phyloP scores from a whole-genome alignment of 192 early-diverging fungal genomes.

The Backusella tarrabulga region DNA sequence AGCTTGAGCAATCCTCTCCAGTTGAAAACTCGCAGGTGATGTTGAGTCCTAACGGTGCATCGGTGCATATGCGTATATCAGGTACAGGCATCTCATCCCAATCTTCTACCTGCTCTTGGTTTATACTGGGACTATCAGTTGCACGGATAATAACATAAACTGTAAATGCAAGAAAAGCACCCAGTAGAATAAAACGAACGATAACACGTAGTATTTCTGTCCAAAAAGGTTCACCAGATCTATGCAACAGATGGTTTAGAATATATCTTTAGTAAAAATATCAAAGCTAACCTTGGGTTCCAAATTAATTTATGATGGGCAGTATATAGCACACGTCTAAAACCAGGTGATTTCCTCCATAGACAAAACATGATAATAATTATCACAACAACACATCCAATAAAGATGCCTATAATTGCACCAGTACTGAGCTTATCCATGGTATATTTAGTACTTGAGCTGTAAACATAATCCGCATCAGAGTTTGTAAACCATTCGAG shows the following conservation, averaged over 20 bases:
- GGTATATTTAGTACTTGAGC: background rate
- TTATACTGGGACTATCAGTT: background rate
- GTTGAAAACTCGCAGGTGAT: background rate
- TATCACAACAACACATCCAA: background rate
- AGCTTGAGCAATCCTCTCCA: background rate
- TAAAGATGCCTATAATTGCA: background rate
- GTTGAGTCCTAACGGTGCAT: background rate
- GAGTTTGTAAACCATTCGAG: slow-evolving; percentile 9
- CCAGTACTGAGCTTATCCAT: background rate
- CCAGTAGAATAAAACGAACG: background rate
- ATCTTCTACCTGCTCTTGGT: background rate
- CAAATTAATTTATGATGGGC: slow-evolving; percentile 2
- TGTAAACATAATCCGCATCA: background rate
- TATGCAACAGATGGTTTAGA: background rate
- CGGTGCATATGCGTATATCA: slow-evolving; percentile 6
- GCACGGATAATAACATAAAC: background rate
- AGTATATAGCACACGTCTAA: background rate
- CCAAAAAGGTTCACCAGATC: slow-evolving; percentile 24
- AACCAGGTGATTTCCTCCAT: background rate
- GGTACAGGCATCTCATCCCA: background rate
- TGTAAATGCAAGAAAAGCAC: slow-evolving; percentile 6
- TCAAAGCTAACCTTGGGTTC: background rate
- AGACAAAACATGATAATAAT: background rate
- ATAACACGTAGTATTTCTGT: slow-evolving; percentile 5
- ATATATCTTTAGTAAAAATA: background rate